A percentile compares a stretch with the other conserved stretches of the same genome.
These are phyloP conservation scores for Rubia yunnanensis DNA, from an alignment of 257 asterid genomes.

Conservation along the genomic window DNA sequence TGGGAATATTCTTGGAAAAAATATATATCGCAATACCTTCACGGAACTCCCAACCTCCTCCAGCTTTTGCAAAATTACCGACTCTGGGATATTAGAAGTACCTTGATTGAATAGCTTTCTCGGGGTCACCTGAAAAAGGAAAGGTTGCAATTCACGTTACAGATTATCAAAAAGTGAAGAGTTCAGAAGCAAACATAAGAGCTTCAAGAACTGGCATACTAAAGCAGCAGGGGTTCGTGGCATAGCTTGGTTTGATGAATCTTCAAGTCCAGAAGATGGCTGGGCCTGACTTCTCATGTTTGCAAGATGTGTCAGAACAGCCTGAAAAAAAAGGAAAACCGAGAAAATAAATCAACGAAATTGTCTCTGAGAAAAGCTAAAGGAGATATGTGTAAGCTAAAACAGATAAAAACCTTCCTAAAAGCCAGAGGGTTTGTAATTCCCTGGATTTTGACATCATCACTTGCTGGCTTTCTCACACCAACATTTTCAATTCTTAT, in stretches of 20 bases:
- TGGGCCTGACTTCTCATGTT: slow-evolving; percentile 38
- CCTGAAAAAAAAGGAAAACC: slow-evolving; percentile 42
- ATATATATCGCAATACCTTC: slow-evolving; percentile 36
- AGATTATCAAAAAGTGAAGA: background rate
- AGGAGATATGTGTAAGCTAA: background rate
- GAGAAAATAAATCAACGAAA: background rate
- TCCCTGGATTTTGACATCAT: slow-evolving; percentile 69
- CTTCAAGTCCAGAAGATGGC: slow-evolving; percentile 37
- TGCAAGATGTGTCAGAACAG: slow-evolving; percentile 48
- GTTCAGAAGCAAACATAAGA: slow-evolving; percentile 1
- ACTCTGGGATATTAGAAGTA: slow-evolving; percentile 33
- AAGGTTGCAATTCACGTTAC: slow-evolving; percentile 6
- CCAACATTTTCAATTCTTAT: slow-evolving; percentile 63
- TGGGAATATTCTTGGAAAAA: background rate
- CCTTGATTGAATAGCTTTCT: slow-evolving; percentile 29
- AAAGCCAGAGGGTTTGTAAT: slow-evolving; percentile 57
- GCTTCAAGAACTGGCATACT: slow-evolving; percentile 24
- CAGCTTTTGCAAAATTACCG: slow-evolving; percentile 44
- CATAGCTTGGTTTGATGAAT: slow-evolving; percentile 23
- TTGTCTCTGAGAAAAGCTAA: background rate
- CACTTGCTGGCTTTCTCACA: slow-evolving; percentile 63
- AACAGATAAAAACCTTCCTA: slow-evolving; percentile 40
- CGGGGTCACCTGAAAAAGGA: slow-evolving; percentile 37
- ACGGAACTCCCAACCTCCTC: slow-evolving; percentile 73
- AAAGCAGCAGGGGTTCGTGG: slow-evolving; percentile 32